Evolutionary conservation across 2,329 filamentous ascomycete genomes (phyloP).

Genomic region (Epicoccum nigrum): DNA sequence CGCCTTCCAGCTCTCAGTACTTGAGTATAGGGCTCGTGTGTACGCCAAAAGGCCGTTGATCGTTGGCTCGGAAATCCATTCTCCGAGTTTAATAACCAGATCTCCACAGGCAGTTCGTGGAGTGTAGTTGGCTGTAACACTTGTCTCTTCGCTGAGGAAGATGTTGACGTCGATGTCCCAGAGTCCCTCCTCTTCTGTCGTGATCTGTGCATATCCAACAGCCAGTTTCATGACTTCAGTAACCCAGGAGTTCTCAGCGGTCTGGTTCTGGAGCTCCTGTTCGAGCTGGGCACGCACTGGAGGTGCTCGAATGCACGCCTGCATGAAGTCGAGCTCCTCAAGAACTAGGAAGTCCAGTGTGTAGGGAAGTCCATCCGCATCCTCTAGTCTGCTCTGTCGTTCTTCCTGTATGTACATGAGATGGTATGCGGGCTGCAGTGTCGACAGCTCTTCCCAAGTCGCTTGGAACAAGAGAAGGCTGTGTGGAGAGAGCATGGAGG

Average conservation of each 20-base stretch:
- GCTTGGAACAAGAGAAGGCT: slow-evolving; percentile 82
- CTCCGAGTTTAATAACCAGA: slow-evolving; percentile 87
- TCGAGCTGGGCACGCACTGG: slow-evolving; percentile 91
- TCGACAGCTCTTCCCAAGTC: slow-evolving; percentile 85
- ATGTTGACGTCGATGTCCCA: slow-evolving; percentile 98
- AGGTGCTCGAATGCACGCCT: slow-evolving; percentile 84
- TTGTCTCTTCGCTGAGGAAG: slow-evolving; percentile 93
- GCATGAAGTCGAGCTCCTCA: slow-evolving; percentile 94
- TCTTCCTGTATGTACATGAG: slow-evolving; percentile 85
- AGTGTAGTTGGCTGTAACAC: slow-evolving; percentile 94
- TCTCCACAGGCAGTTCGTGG: slow-evolving; percentile 92
- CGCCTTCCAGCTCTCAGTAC: slow-evolving; percentile 62
- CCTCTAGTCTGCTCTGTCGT: slow-evolving; percentile 85
- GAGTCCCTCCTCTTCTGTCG: slow-evolving; percentile 87
- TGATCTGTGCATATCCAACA: slow-evolving; percentile 86
- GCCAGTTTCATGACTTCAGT: slow-evolving; percentile 86
- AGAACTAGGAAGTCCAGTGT: slow-evolving; percentile 92
- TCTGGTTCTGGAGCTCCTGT: slow-evolving; percentile 68
- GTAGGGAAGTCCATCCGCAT: slow-evolving; percentile 89
- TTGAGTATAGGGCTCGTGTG: slow-evolving; percentile 73
- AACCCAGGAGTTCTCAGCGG: slow-evolving; percentile 72
- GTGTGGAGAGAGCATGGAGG: slow-evolving; percentile 79
- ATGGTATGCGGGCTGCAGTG: slow-evolving; percentile 75
- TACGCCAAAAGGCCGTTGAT: slow-evolving; percentile 80
- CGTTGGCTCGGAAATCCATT: slow-evolving; percentile 80